Conservation (phyloP, 1,139 yeast species). For the Candida buenavistaensis region DNA sequence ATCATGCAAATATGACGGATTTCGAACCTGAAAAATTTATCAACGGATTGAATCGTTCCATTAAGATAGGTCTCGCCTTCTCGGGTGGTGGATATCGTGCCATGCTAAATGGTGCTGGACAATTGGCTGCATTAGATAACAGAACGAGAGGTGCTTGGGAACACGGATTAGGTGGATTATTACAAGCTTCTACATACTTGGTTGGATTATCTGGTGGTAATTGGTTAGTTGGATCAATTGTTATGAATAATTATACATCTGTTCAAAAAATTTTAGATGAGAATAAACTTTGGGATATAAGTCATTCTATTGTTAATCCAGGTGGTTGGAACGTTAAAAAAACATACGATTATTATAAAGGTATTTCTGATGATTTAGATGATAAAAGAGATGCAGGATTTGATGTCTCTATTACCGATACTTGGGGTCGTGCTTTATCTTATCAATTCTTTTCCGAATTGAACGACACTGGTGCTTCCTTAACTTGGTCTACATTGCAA, state of each 20-base stretch:
- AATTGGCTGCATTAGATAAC: slow-evolving; percentile 38
- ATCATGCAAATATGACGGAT: slow-evolving; percentile 60
- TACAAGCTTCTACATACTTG: slow-evolving; percentile 71
- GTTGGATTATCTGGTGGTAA: slow-evolving; percentile 85
- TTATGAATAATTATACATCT: slow-evolving; percentile 79
- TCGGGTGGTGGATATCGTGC: slow-evolving; percentile 52
- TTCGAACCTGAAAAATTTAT: slow-evolving; percentile 59
- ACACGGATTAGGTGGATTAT: slow-evolving; percentile 74
- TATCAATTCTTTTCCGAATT: slow-evolving; percentile 66
- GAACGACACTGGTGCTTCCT: slow-evolving; percentile 58
- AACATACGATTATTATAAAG: slow-evolving; percentile 56
- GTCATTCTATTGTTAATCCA: slow-evolving; percentile 58
- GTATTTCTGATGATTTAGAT: slow-evolving; percentile 52
- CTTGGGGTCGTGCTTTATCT: slow-evolving; percentile 88
- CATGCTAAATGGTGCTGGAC: slow-evolving; percentile 48
- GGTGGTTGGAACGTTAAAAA: slow-evolving; percentile 69
- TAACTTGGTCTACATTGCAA: slow-evolving; percentile 66
- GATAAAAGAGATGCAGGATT: slow-evolving; percentile 76
- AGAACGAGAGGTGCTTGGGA: slow-evolving; percentile 26
- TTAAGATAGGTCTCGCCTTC: slow-evolving; percentile 42
- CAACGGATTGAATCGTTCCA: slow-evolving; percentile 31
- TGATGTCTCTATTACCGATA: slow-evolving; percentile 77
- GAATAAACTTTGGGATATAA: slow-evolving; percentile 67
- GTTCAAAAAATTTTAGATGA: slow-evolving; percentile 57
- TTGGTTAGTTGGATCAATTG: slow-evolving; percentile 81